Base-by-base conservation (phyloP, 805 yeast genomes). In the Myxozyma sirexii region DNA sequence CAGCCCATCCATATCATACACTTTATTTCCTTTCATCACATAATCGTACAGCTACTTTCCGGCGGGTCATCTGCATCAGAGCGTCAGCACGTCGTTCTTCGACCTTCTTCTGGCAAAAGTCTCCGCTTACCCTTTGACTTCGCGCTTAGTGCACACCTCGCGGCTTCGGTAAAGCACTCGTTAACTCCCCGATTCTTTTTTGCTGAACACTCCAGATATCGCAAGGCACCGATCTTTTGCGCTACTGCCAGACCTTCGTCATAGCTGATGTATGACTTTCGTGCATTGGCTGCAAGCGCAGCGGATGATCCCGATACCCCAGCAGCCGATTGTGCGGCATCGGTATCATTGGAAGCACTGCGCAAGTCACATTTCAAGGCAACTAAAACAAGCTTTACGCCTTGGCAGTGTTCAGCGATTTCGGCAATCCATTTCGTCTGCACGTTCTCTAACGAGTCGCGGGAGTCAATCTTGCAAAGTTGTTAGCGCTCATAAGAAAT, bases 81-180 rank as follows among this genome's bases (percentile, higher is more conserved):
- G 17, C 10, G 41, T 41, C 24, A 39, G 33, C n/a, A 31, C 17
- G 17, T 4, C 24, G 3, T 6, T 6, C 19, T 10, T n/a, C n/a
- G 7, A 13, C 15, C 3, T 17, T 2, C 23, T 2, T n/a, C 10
- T 4, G 39, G 3, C n/a, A 29, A 6, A 13, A 50, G 1, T 24
- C 13, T 42, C 3, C 19, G 44, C 58, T 4, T 47, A 56, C 92
- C 93, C 76, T 85, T 89, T 52, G 96, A 88, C 71, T 84, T 89
- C 13, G 96, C 96, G 63, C 88, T 86, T 67, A 93, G 80, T 1
- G 97, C 98, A 70, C 96, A 92, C 73, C 99, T 85, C 6, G 98
- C 97, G 45, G 98, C 99, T 76, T 94, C 99, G 0, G 97, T 91
- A 73, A 94, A 94, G 8, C 97, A 98, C 77, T 94, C 99, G 71